Evolutionary conservation across 1,139 yeast genomes (phyloP).

Genomic region (Hemisphaericaspora lyxosophila): DNA sequence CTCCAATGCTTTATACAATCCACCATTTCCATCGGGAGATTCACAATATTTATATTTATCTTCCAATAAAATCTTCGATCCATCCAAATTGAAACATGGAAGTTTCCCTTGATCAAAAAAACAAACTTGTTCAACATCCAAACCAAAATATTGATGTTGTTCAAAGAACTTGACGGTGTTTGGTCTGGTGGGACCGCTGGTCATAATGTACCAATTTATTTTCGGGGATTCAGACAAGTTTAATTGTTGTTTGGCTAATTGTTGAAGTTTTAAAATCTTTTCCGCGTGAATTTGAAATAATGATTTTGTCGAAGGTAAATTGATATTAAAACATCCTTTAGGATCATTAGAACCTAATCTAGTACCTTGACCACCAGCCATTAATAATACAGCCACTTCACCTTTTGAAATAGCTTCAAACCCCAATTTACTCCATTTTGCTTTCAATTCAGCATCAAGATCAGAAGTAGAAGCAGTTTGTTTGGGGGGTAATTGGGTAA

Average conservation of each 20-base stretch:
- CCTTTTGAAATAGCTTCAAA: constrained; percentile 64
- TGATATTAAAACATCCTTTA: constrained; percentile 90
- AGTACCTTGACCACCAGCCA: constrained; percentile 99
- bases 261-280: constrained; percentile 64
- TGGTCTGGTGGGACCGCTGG: constrained; percentile 82
- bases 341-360: constrained; percentile 87
- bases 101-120: constrained; percentile 95
- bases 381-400: constrained; percentile 82
- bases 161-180: constrained; percentile 75
- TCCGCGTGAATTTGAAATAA: constrained; percentile 94
- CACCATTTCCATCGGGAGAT: constrained; percentile 99
- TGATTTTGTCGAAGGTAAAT: constrained; percentile 79
- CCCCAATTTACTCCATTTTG: constrained; percentile 60
- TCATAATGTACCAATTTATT: constrained; percentile 92
- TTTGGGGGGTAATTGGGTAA: constrained; percentile 50
- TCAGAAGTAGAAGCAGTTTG: constrained; percentile 54
- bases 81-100: constrained; percentile 80
- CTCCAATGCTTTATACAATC: constrained; percentile 81
- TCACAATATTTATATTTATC: constrained; percentile 59
- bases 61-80: constrained; percentile 67
- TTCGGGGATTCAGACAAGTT: constrained; percentile 22
- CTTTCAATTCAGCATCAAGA: constrained; percentile 24
- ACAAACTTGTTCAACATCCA: constrained; percentile 54
- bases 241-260: constrained; percentile 36
- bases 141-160: constrained; percentile 67